phyloP scores from a whole-genome alignment of 805 yeast species.

The Torulaspora franciscae region DNA sequence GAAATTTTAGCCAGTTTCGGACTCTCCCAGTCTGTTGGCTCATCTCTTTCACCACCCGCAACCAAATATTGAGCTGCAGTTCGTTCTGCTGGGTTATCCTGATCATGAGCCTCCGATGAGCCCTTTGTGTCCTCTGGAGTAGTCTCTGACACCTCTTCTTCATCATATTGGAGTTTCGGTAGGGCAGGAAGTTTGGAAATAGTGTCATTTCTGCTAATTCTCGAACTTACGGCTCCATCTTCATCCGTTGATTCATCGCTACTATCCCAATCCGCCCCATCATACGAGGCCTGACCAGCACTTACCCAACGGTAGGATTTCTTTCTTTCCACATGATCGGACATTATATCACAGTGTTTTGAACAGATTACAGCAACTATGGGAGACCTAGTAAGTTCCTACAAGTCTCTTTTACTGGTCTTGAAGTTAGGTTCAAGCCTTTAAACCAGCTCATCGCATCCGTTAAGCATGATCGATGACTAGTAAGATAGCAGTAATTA shows the following conservation, averaged over 20 bases:
- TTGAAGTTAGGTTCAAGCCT: not conserved
- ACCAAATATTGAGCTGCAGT: conserved; percentile 4
- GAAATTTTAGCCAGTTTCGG: conserved; percentile 5
- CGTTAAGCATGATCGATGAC: not conserved
- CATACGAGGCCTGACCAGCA: conserved; percentile 39
- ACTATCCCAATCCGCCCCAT: conserved; percentile 41
- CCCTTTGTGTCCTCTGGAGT: not conserved
- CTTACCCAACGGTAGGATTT: conserved; percentile 42
- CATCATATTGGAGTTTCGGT: conserved; percentile 26
- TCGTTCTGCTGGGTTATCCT: conserved; percentile 2
- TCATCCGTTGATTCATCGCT: conserved; percentile 19
- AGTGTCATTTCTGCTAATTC: conserved; percentile 4
- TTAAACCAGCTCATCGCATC: not conserved
- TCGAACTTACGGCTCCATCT: not conserved
- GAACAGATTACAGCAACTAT: not conserved
- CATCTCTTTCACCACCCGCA: conserved; percentile 5
- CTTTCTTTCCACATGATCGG: conserved; percentile 35
- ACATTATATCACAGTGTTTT: conserved; percentile 3
- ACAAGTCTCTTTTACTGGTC: not conserved
- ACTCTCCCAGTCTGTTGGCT: not conserved
- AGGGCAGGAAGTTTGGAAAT: conserved; percentile 22
- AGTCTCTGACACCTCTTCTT: conserved; percentile 1
- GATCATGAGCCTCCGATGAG: not conserved
- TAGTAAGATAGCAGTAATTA: not conserved
- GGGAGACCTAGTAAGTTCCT: not conserved